Conservation (phyloP, 805 yeast genomes). For the Zygoascus tannicola region DNA sequence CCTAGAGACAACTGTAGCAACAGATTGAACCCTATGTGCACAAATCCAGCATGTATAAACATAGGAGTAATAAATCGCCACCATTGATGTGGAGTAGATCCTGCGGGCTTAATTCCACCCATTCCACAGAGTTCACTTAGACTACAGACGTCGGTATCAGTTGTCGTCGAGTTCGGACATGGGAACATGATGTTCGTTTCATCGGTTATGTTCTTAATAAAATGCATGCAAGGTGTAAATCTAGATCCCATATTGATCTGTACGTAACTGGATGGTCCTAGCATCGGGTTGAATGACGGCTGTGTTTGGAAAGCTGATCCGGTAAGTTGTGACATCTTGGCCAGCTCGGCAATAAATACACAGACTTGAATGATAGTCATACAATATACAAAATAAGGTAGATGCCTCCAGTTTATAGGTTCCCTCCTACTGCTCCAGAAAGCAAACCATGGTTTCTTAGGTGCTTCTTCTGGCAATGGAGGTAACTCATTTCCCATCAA, state of each 20-base stretch:
- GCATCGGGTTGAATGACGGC: conserved; percentile 70
- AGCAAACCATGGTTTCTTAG: background rate
- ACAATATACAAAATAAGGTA: conserved; percentile 26
- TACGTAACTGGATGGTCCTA: conserved; percentile 63
- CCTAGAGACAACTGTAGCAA: conserved; percentile 56
- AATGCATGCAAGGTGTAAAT: conserved; percentile 61
- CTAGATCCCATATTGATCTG: conserved; percentile 63
- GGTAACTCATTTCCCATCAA: background rate
- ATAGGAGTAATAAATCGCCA: conserved; percentile 62
- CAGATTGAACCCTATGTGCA: conserved; percentile 58
- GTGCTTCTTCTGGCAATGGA: background rate
- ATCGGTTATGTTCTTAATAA: conserved; percentile 41
- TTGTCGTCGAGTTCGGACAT: conserved; percentile 57
- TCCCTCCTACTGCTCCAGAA: background rate
- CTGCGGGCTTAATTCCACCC: conserved; percentile 35
- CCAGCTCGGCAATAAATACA: conserved; percentile 56
- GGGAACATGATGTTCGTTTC: conserved; percentile 43
- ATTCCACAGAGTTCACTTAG: conserved; percentile 54
- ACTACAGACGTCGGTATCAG: conserved; percentile 46
- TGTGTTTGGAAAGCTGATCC: conserved; percentile 58
- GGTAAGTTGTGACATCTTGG: conserved; percentile 46
- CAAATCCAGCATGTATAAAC: conserved; percentile 63
- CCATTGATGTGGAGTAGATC: conserved; percentile 40
- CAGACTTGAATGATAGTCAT: conserved; percentile 32
- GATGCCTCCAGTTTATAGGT: conserved; percentile 14